These are phyloP conservation scores for Sphaerostilbella broomeana DNA, from an alignment of 2,329 filamentous ascomycete species.

Conservation along the genomic window DNA sequence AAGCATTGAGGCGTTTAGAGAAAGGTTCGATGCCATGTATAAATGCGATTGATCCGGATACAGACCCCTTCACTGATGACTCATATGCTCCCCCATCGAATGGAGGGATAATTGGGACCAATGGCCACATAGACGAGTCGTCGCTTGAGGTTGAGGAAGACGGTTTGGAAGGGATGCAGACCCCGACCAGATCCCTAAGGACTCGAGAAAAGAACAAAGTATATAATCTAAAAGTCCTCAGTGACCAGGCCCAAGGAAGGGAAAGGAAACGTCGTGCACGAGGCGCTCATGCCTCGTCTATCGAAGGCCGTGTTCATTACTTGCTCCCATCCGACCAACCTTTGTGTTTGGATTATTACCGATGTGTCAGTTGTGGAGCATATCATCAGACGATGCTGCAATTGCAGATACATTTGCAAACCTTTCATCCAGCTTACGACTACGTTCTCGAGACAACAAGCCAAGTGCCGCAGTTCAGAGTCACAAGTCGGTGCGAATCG, in stretches of 20 bases:
- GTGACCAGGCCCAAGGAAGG: constrained; percentile 50
- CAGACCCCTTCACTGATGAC: constrained; percentile 20
- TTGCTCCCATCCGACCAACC: constrained; percentile 37
- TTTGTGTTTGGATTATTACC: constrained; percentile 41
- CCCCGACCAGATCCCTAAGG: constrained; percentile 46
- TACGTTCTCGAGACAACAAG: constrained; percentile 33
- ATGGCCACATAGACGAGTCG: constrained; percentile 22
- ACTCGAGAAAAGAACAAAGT: constrained; percentile 41
- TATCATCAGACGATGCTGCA: constrained; percentile 41
- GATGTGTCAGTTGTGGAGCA: constrained; percentile 46
- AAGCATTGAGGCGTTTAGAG: constrained; percentile 28
- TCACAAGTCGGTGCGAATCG: constrained; percentile 27
- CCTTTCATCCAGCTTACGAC: constrained; percentile 39
- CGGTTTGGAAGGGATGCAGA: constrained; percentile 40
- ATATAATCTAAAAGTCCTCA: constrained; percentile 55
- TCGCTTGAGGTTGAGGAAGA: constrained; percentile 37
- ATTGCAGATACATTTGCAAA: constrained; percentile 43
- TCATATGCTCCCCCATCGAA: constrained; percentile 18
- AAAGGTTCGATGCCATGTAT: constrained; percentile 40
- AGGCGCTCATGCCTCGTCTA: constrained; percentile 20
- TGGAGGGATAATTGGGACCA: constrained; percentile 16
- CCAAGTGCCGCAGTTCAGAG: constrained; percentile 34
- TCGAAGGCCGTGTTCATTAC: constrained; percentile 41
- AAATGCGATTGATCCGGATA: constrained; percentile 33
- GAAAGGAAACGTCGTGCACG: constrained; percentile 36